Base-by-base conservation (phyloP, 139 green algal genomes). In the Raphidocelis subcapitata region DNA sequence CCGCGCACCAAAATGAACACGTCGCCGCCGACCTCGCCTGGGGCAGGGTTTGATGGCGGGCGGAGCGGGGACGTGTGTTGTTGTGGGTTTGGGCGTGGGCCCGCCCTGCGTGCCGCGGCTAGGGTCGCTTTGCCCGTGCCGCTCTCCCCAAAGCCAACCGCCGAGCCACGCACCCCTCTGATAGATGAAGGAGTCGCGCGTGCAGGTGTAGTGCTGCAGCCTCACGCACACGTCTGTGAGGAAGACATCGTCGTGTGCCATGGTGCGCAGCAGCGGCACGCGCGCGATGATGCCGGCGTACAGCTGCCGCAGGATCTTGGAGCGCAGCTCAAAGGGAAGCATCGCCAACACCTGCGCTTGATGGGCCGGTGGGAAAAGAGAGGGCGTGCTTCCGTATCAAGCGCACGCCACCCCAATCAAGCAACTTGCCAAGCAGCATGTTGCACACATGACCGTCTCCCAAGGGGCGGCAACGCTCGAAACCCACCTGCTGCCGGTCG, bases 1-100 rank as follows among this genome's bases (percentile, higher is more conserved):
- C 82, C 82, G 28, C 79, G 79, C 32, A 85, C 65, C 52, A 88
- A 69, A 29, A 88, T 84, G 65, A 81, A 88, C 55, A 88, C 51
- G 61, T 88, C 82, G 0, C 59, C 65, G 12, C 70, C 67, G 24
- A 44, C 73, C 68, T 87, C 82, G 0, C 82, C 79, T 84, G 46
- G 32, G 32, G 10, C 26, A 36, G 31, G 8, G 65, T 54, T 29
- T 67, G 55, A 41, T 37, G 41, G 41, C 8, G 41, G 41, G 41
- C 8, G 41, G 41, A 12, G 54, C 54, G 15, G 54, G 10, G 5
- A 29, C 4, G 54, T 8, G n/a, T 21, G 54, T 10, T 61, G 54
- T 5, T n/a, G n/a, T n/a, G n/a, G n/a, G n/a, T n/a, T n/a, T n/a
- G n/a, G n/a, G n/a, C n/a, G n/a, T n/a, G n/a, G n/a, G n/a, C n/a